Percentiles rank a stretch among this genome's conserved stretches.
These are phyloP conservation scores for Candida piceae DNA, from an alignment of 805 yeast species.

Conservation along the genomic window DNA sequence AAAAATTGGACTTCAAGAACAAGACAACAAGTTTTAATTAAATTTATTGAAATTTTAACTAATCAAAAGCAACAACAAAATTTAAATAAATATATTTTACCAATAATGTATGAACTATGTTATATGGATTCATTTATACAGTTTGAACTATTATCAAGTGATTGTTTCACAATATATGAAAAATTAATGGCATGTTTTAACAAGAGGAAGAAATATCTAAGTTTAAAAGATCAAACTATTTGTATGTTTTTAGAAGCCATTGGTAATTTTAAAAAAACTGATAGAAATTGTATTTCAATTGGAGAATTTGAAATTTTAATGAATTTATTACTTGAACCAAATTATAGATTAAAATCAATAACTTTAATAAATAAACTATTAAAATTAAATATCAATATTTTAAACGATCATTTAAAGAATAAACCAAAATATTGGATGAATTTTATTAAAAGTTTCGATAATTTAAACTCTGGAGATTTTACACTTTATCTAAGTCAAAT, in stretches of 20 bases:
- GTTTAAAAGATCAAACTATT: slow-evolving; percentile 8
- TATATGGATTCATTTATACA: slow-evolving; percentile 10
- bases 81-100: slow-evolving; percentile 12
- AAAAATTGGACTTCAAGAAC: slow-evolving; percentile 1
- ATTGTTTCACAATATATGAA: slow-evolving; percentile 11
- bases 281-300: slow-evolving; percentile 6
- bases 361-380: slow-evolving; percentile 7
- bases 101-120: slow-evolving; percentile 12
- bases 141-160: slow-evolving; percentile 12
- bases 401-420: slow-evolving; percentile 9
- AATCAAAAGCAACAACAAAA: slow-evolving; percentile 8
- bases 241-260: slow-evolving; percentile 13
- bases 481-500: background rate
- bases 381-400: slow-evolving; percentile 1
- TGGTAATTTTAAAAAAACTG: slow-evolving; percentile 6
- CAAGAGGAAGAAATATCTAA: too few species aligned
- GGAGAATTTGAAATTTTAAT: slow-evolving; percentile 16
- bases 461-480: background rate
- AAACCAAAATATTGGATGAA: background rate
- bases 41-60: slow-evolving; percentile 13
- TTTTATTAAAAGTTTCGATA: background rate
- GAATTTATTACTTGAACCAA: slow-evolving; percentile 9
- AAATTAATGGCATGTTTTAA: slow-evolving; percentile 7
- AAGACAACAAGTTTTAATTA: slow-evolving; percentile 8
- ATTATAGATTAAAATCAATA: slow-evolving; percentile 8